phyloP scores from a whole-genome alignment of 805 yeast genomes.

The Candida ipomoeae region DNA sequence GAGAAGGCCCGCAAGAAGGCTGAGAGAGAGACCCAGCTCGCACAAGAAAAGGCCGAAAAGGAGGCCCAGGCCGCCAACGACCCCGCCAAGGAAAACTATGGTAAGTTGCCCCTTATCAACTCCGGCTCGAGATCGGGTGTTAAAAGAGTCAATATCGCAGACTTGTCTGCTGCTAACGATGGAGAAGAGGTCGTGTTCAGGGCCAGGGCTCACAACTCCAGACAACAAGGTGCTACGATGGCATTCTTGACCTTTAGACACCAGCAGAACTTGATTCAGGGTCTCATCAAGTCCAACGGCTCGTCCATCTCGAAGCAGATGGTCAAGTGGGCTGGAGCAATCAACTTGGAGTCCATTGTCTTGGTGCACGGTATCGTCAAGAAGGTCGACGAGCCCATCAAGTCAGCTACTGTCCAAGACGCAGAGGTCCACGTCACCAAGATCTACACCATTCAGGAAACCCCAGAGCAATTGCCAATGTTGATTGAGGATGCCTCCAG shows the following conservation, averaged over 20 bases:
- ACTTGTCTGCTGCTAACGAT: constrained; percentile 57
- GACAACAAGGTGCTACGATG: constrained; percentile 96
- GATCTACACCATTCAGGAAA: constrained; percentile 73
- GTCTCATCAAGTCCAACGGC: constrained; percentile 54
- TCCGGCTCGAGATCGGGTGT: constrained; percentile 65
- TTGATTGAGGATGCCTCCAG: constrained; percentile 95
- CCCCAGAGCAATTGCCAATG: constrained; percentile 91
- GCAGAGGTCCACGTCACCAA: constrained; percentile 77
- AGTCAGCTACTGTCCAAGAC: constrained; percentile 87
- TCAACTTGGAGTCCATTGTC: constrained; percentile 87
- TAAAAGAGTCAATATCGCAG: constrained; percentile 54
- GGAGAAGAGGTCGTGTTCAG: constrained; percentile 80
- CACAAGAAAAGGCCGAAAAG: constrained; percentile 79
- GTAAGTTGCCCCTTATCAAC: constrained; percentile 83
- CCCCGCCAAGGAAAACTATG: constrained; percentile 83
- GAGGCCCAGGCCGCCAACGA: constrained; percentile 70
- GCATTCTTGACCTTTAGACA: constrained; percentile 89
- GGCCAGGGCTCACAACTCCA: constrained; percentile 89
- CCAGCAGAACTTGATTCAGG: constrained; percentile 86
- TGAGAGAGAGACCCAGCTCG: constrained; percentile 84
- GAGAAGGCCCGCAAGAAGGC: constrained; percentile 93
- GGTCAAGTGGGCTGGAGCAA: constrained; percentile 91
- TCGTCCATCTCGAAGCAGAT: constrained; percentile 75
- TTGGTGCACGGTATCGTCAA: constrained; percentile 80
- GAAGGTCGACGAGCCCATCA: constrained; percentile 82